phyloP scores from a whole-genome alignment of 495 filamentous ascomycete species.

The Beverwykella pulmonaria region DNA sequence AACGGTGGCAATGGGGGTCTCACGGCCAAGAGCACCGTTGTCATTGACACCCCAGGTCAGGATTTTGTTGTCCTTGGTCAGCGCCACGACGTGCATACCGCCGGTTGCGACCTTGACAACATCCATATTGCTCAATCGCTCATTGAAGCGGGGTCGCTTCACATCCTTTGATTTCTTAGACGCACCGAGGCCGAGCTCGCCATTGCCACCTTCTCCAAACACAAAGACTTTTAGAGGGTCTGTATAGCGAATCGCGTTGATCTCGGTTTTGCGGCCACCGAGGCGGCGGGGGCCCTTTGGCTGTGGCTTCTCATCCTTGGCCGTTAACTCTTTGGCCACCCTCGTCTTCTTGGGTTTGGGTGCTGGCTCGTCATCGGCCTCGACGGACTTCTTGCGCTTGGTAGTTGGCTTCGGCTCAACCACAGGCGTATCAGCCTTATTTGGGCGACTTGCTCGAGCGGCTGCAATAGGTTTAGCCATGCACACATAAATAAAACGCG shows the following conservation, averaged over 20 bases:
- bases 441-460: constrained; percentile 19
- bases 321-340: background rate
- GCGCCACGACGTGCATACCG: constrained; percentile 67
- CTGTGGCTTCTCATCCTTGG: constrained; percentile 19
- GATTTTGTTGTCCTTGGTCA: constrained; percentile 67
- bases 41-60: constrained; percentile 76
- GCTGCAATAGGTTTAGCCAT: background rate
- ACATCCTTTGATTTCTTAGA: constrained; percentile 64
- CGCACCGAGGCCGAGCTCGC: constrained; percentile 68
- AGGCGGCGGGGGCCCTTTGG: constrained; percentile 22
- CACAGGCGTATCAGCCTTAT: constrained; percentile 15
- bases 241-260: constrained; percentile 42
- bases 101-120: constrained; percentile 66
- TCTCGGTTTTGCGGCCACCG: constrained; percentile 22
- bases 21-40: constrained; percentile 65
- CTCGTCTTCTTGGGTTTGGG: constrained; percentile 10
- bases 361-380: constrained; percentile 1
- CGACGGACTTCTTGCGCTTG: constrained; percentile 25
- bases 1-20: constrained; percentile 59
- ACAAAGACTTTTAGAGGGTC: constrained; percentile 65
- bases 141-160: constrained; percentile 69
- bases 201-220: constrained; percentile 67
- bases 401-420: background rate
- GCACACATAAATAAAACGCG: background rate
- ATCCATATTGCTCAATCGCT: constrained; percentile 61